Percentiles rank a stretch among this genome's conserved stretches.
Evolutionary conservation across 2,329 filamentous ascomycete genomes (phyloP).

Genomic region (Exophiala sp.): DNA sequence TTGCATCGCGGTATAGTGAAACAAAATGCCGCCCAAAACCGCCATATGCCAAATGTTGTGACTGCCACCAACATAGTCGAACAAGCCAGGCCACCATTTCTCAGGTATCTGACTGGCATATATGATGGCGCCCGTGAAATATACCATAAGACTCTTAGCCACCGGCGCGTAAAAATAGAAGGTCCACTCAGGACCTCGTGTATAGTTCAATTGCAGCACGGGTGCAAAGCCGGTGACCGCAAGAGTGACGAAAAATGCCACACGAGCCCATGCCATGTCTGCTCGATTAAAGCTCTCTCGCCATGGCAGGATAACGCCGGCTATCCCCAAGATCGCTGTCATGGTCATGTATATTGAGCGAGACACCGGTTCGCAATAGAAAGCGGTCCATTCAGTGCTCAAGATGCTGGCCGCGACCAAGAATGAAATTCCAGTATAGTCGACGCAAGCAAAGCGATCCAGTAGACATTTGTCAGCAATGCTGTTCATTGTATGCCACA

Average conservation of each 20-base stretch:
- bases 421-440: conserved; percentile 95
- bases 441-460: conserved; percentile 94
- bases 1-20: conserved; percentile 95
- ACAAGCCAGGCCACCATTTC: conserved; percentile 85
- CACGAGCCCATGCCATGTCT: conserved; percentile 90
- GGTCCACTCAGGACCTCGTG: conserved; percentile 76
- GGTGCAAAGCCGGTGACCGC: conserved; percentile 86
- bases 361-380: conserved; percentile 91
- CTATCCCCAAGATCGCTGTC: conserved; percentile 76
- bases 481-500: conserved; percentile 99
- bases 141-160: conserved; percentile 79
- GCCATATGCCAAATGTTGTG: conserved; percentile 98
- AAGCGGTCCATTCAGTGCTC: conserved; percentile 97
- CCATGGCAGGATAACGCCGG: conserved; percentile 90
- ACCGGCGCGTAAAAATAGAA: conserved; percentile 86
- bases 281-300: conserved; percentile 88
- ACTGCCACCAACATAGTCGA: conserved; percentile 91
- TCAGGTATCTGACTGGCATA: conserved; percentile 93
- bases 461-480: conserved; percentile 86
- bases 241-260: conserved; percentile 85
- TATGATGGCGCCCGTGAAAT: conserved; percentile 76
- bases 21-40: conserved; percentile 91
- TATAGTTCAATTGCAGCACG: conserved; percentile 74
- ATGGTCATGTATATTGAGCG: conserved; percentile 81
- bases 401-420: conserved; percentile 95